phyloP scores from a whole-genome alignment of 225 moss, liverwort and hornwort species.

The Thuidium tamariscinum region DNA sequence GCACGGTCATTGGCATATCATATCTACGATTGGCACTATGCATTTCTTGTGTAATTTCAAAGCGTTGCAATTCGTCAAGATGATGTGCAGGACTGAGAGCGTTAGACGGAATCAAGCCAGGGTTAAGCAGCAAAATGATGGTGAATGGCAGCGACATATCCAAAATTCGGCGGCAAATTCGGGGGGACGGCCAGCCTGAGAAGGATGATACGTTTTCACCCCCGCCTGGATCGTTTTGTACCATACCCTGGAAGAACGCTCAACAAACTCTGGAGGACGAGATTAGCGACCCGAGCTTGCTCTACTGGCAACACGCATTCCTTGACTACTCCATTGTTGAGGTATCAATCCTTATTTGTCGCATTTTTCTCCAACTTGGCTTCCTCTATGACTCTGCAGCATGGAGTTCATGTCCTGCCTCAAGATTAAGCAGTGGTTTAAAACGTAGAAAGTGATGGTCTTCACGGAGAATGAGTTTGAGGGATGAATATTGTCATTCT shows the following conservation, averaged over 20 bases:
- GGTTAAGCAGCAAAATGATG: not conserved
- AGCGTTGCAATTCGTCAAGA: not conserved
- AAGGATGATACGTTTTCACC: not conserved
- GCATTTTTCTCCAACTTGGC: not conserved
- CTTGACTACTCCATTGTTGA: conserved; percentile 14
- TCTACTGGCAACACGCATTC: conserved; percentile 34
- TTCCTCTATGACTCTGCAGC: not conserved
- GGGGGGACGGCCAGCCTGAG: not conserved
- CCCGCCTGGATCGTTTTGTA: not conserved
- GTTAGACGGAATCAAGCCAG: conserved; percentile 33
- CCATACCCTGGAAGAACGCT: conserved; percentile 22
- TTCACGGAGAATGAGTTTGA: not conserved
- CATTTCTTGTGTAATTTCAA: not conserved
- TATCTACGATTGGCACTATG: not conserved
- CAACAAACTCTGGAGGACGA: conserved; percentile 15
- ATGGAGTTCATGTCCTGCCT: not conserved
- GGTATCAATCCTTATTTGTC: not conserved
- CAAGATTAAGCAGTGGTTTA: not conserved
- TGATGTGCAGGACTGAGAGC: conserved; percentile 21
- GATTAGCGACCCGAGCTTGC: not conserved
- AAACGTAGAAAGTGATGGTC: not conserved
- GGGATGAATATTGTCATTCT: not conserved
- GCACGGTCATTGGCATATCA: not conserved
- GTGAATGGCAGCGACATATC: not conserved
- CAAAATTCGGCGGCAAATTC: not conserved